Base-by-base conservation (phyloP, 73 alveolate species). In the Symbiodinium natans region DNA sequence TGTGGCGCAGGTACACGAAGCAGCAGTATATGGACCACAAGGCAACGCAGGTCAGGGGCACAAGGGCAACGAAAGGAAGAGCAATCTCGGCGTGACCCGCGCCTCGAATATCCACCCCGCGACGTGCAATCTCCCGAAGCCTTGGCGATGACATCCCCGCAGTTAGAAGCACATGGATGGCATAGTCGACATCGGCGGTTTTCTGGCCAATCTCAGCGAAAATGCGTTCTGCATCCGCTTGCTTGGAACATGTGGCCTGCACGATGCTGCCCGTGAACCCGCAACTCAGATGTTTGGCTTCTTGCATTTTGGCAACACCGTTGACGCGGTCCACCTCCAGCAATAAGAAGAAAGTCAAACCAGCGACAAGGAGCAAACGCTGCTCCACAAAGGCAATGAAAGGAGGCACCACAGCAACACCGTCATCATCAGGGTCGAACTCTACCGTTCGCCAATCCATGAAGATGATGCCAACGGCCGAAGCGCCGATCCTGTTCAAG, bases 321-420 rank as follows among this genome's bases (percentile, higher is more conserved):
- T 48, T 71, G 48, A 85, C 54, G 52, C 93, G 93, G 93, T 85
- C 93, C 17, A 39, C 52, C 46, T 85, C 93, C 93, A 85, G 33
- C 36, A 33, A 13, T 80, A 85, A 7, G 46, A 42, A 85, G 36
- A 71, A 31, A 85, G 31, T 13, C 80, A 85, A n/a, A 17, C 93
- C 93, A 17, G 31, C 41, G 0, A 27, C 40, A n/a, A 85, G 48
- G 21, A 85, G 93, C 48, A 10, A 41, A 23, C 36, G 52, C 93
- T 29, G 41, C 33, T 38, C 27, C 75, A 29, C 92, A 83, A 54
- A 71, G 9, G 52, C 93, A 52, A 52, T 29, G 71, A 52, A 13
- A 52, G 71, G 71, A 52, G 71, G 71, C 71, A 52, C 71, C 71
- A 13, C 71, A 23, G 71, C n/a, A 52, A 52, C 71, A 52, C 71